Base-by-base conservation (phyloP, 148 eudicot species). In the Amaranthus cruentus region DNA sequence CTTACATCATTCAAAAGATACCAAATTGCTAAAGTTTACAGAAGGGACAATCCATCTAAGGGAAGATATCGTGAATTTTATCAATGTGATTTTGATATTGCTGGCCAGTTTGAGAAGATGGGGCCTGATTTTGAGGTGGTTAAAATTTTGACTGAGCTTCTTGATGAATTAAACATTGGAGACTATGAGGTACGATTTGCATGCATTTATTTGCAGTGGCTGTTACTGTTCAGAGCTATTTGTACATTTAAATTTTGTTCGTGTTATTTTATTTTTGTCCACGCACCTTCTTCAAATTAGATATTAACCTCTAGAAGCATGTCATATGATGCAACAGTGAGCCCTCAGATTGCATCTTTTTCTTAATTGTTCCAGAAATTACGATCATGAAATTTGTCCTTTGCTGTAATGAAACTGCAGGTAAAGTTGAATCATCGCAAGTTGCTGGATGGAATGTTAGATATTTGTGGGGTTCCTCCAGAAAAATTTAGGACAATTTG, bases 61-160 rank as follows among this genome's bases (percentile, higher is more conserved):
- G 99, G 99, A 78, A 83, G 97, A 77, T 92, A 81, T 71, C 92
- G 97, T 76, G 99, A 96, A 85, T 96, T 96, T 78, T 96, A 90
- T 90, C 99, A 96, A 81, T 92, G 99, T 76, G 97, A 96, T 73
- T 89, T 92, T 77, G 99, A 92, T 73, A 89, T 95, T 61, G 99
- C 99, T 62, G 97, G 99, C 64, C 92, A 92, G 53, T 87, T 76
- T 72, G 97, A 88, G 56, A 86, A 83, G 66, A 92, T 92, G 97
- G 89, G 88, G 60, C 94, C 97, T 53, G 97, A 92, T 68, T 96
- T 90, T 81, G 97, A 96, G 90, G 92, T 89, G 75, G 74, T 96
- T 57, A 87, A 92, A 72, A 84, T 92, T 75, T 78, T 96, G 87
- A 92, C 94, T 53, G 99, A 96, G 88, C 77, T 96, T 68, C 90